Conservation (phyloP, 2,329 filamentous ascomycete genomes). For the Arthrocladium fulminans region DNA sequence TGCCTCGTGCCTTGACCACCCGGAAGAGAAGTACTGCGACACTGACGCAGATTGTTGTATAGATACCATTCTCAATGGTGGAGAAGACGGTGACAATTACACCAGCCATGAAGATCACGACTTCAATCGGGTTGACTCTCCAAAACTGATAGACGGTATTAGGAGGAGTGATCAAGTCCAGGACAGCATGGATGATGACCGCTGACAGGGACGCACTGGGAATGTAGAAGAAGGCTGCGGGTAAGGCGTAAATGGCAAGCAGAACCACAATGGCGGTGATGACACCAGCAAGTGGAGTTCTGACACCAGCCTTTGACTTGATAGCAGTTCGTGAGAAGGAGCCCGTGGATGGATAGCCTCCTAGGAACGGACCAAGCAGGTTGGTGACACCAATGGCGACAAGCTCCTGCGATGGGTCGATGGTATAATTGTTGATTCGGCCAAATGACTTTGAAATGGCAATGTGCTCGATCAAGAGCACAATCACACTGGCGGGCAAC, state of each 20-base stretch:
- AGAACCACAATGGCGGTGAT: slow-evolving; percentile 81
- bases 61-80: slow-evolving; percentile 85
- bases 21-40: slow-evolving; percentile 73
- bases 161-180: slow-evolving; percentile 82
- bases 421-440: slow-evolving; percentile 88
- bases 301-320: slow-evolving; percentile 91
- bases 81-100: slow-evolving; percentile 84
- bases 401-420: slow-evolving; percentile 91
- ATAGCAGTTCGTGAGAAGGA: slow-evolving; percentile 96
- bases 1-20: slow-evolving; percentile 70
- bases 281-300: slow-evolving; percentile 80
- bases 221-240: slow-evolving; percentile 89
- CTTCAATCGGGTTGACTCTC: slow-evolving; percentile 82
- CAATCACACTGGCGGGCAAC: slow-evolving; percentile 78
- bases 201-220: slow-evolving; percentile 70
- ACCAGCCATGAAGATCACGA: slow-evolving; percentile 85
- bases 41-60: slow-evolving; percentile 71
- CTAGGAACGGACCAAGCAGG: slow-evolving; percentile 81
- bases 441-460: slow-evolving; percentile 96
- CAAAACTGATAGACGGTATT: slow-evolving; percentile 93
- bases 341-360: slow-evolving; percentile 83
- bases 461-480: slow-evolving; percentile 94
- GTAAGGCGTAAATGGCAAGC: slow-evolving; percentile 79
- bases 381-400: slow-evolving; percentile 90
- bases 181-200: slow-evolving; percentile 93